Percentiles rank a stretch among this genome's conserved stretches.
Evolutionary conservation across 1,139 yeast species (phyloP).

Genomic region (Blastobotrys ciferrii): DNA sequence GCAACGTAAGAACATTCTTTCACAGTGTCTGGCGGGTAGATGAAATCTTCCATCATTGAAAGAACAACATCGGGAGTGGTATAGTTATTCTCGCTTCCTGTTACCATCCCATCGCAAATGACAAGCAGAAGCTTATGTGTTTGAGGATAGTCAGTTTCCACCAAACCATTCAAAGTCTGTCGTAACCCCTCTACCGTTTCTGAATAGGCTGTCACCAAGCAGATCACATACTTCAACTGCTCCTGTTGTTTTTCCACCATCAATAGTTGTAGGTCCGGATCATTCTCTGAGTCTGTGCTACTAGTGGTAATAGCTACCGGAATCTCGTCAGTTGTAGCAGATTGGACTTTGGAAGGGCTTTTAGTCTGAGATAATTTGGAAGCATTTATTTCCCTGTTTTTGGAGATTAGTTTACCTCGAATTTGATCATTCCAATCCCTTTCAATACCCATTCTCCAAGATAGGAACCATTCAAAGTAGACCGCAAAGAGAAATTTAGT

Average conservation of each 20-base stretch:
- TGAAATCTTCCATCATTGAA: constrained; percentile 83
- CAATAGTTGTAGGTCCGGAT: background rate
- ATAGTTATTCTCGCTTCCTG: constrained; percentile 33
- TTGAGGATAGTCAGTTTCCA: constrained; percentile 32
- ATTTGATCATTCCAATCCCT: background rate
- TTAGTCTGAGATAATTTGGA: background rate
- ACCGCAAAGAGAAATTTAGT: constrained; percentile 77
- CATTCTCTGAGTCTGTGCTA: background rate
- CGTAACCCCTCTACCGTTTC: constrained; percentile 34
- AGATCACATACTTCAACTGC: constrained; percentile 46
- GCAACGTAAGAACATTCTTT: constrained; percentile 85
- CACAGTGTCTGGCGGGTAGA: constrained; percentile 58
- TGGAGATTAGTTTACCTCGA: background rate
- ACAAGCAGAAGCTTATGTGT: constrained; percentile 33
- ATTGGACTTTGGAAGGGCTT: background rate
- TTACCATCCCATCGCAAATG: constrained; percentile 37
- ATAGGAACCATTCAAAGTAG: constrained; percentile 69
- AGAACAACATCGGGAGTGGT: constrained; percentile 88
- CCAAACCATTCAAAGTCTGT: constrained; percentile 35
- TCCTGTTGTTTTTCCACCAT: constrained; percentile 5
- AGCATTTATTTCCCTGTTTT: background rate
- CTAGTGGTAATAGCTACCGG: background rate
- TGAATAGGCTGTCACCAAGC: constrained; percentile 37
- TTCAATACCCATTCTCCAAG: constrained; percentile 25
- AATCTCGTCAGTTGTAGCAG: background rate